A percentile compares a stretch with the other conserved stretches of the same genome.
Evolutionary conservation across 176 grass and related monocot species (phyloP).

Genomic region (Musa itinerans): DNA sequence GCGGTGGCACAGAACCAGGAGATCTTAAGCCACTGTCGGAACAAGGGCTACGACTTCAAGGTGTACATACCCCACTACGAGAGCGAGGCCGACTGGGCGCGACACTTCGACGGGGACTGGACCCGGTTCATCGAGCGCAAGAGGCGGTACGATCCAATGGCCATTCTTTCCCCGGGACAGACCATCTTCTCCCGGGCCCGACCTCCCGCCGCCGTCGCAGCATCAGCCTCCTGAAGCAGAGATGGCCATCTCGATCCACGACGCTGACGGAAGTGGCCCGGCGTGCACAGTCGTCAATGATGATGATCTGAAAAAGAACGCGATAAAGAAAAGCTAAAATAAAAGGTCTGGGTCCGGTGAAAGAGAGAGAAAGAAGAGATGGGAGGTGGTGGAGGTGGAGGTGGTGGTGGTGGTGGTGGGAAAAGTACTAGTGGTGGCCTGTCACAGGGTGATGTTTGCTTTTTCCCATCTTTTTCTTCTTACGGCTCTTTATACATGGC

Average conservation of each 20-base stretch:
- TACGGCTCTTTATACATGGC: background rate
- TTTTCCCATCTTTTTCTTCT: background rate
- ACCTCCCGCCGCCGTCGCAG: background rate
- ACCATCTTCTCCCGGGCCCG: constrained; percentile 52
- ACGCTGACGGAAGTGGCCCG: background rate
- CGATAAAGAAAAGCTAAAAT: background rate
- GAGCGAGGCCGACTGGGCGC: constrained; percentile 45
- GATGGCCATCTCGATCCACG: background rate
- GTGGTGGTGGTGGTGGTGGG: background rate
- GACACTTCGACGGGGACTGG: constrained; percentile 70
- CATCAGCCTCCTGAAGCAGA: background rate
- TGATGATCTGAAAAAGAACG: background rate
- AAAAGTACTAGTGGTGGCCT: background rate
- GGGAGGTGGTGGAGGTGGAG: background rate
- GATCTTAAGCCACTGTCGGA: constrained; percentile 43
- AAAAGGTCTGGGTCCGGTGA: too few species aligned
- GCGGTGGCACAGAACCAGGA: constrained; percentile 63
- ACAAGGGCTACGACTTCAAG: constrained; percentile 81
- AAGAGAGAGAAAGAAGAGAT: background rate
- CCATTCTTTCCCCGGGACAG: constrained; percentile 74
- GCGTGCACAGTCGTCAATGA: background rate
- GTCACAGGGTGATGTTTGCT: background rate
- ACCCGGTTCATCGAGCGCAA: constrained; percentile 54
- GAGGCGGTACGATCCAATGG: constrained; percentile 58
- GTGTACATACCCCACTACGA: constrained; percentile 68